Conservation (phyloP, 75 land plant genomes). For the Sequoiadendron giganteum region DNA sequence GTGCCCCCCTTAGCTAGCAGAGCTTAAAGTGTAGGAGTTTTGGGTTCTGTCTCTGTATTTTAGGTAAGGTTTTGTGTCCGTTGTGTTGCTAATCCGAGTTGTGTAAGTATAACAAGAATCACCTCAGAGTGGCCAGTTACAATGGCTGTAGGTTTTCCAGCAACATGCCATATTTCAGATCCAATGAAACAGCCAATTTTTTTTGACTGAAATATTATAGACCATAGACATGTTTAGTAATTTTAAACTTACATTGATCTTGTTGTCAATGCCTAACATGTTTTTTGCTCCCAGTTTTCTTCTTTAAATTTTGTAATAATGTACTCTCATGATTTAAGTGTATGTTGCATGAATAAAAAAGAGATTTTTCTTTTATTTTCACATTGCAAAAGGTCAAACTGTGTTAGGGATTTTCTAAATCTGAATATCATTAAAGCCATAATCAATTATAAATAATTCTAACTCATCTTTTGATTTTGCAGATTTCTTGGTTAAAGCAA, state of each 20-base stretch:
- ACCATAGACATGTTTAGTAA: background rate
- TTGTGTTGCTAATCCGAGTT: too few relatives aligned
- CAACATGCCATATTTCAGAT: background rate
- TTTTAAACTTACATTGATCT: background rate
- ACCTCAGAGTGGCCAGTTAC: too few relatives aligned
- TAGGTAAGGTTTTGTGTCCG: too few relatives aligned
- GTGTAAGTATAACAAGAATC: too few relatives aligned
- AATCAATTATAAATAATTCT: background rate
- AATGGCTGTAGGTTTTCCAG: background rate
- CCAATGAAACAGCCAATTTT: background rate
- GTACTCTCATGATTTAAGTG: background rate
- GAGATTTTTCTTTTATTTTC: background rate
- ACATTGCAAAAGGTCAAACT: constrained; percentile 2
- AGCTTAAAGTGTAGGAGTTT: too few relatives aligned
- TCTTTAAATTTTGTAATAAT: background rate
- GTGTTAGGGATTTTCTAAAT: background rate
- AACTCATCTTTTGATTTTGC: constrained; percentile 10
- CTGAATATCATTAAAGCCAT: background rate
- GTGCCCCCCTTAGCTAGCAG: too few relatives aligned
- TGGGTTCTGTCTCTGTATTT: too few relatives aligned
- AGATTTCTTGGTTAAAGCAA: constrained; percentile 96
- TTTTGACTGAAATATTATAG: background rate
- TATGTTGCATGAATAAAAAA: background rate
- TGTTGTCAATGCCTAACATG: background rate
- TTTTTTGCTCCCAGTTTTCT: background rate